Base-by-base conservation (phyloP, 2,329 filamentous ascomycete species). In the Nemania sp. region DNA sequence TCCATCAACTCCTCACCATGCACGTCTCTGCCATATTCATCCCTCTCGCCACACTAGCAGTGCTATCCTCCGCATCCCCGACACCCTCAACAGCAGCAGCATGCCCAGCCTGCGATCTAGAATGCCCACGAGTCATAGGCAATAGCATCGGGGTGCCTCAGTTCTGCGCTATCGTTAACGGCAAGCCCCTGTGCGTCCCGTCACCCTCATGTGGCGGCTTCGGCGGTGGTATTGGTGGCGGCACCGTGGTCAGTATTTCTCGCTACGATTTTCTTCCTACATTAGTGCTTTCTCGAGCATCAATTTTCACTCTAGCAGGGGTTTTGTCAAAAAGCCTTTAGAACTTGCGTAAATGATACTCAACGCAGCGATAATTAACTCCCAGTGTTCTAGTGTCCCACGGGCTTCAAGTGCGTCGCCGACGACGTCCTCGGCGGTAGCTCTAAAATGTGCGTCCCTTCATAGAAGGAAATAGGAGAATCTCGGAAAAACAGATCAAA, bases 121-220 rank as follows among this genome's bases (percentile, higher is more conserved):
- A 35, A 2, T 58, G 45, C 29, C 61, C 53, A 2, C 53, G 53
- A 8, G 43, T 64, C 2, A 8, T 58, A 11, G 54, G 54, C 45
- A 64, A 58, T 29, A 57, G 22, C 15, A 52, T 64, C 45, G 61
- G 32, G 5, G 5, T 63, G 5, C 53, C 61, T 1, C 38, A 63
- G 52, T 63, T 63, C 53, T 63, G 61, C 29, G 53, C 61, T 26
- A 63, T 51, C 27, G 52, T 56, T 41, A 63, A 63, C 27, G 52
- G 53, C 41, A 49, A 51, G 22, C 51, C 52, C 2, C 53, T 58
- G 29, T 58, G 53, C 32, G 45, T 64, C 15, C 61, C 53, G 0
- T 64, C 61, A 5, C 61, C 61, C 1, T 32, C 61, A 8, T 58
- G 61, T 32, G 61, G 53, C 24, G 53, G 61, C 10, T 64, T 57